Percentiles rank a stretch among this genome's conserved stretches.
Evolutionary conservation across 768 basidiomycete species (phyloP).

Genomic region (Amanita rimosa): DNA sequence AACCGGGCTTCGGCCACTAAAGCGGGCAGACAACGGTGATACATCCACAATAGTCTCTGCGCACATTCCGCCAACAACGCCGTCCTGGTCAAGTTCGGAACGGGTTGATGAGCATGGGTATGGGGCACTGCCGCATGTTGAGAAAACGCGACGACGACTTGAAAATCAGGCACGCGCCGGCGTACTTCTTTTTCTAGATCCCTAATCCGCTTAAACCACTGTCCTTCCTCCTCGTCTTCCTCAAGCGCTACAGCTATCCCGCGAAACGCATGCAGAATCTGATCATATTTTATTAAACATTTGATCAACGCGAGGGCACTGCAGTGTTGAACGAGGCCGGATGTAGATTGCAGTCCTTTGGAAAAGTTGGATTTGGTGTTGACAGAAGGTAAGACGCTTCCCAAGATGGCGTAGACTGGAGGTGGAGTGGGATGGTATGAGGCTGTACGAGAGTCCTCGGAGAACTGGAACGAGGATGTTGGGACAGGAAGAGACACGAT

Average conservation of each 20-base stretch:
- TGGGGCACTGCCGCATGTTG: constrained; percentile 27
- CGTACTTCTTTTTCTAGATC: constrained; percentile 74
- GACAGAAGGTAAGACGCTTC: constrained; percentile 66
- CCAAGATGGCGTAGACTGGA: constrained; percentile 54
- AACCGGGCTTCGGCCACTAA: constrained; percentile 73
- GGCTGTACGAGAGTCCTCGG: constrained; percentile 14
- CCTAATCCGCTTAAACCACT: constrained; percentile 54
- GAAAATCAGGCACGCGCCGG: constrained; percentile 74
- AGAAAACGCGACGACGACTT: constrained; percentile 75
- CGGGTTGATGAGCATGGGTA: constrained; percentile 5
- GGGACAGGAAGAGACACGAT: constrained; percentile 76
- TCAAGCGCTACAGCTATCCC: constrained; percentile 42
- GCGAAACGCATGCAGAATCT: constrained; percentile 38
- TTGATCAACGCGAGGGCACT: constrained; percentile 70
- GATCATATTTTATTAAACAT: constrained; percentile 60
- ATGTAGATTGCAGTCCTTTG: constrained; percentile 63
- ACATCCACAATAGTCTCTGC: constrained; percentile 74
- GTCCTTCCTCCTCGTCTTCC: constrained; percentile 50
- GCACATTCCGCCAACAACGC: constrained; percentile 72
- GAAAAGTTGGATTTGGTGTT: constrained; percentile 66
- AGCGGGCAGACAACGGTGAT: constrained; percentile 66
- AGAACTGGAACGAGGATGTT: constrained; percentile 44
- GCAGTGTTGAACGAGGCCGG: constrained; percentile 76
- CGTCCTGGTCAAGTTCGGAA: constrained; percentile 24
- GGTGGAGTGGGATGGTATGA: constrained; percentile 69